These are phyloP conservation scores for Epichloe scottii DNA, from an alignment of 2,329 filamentous ascomycete genomes.

Conservation along the genomic window DNA sequence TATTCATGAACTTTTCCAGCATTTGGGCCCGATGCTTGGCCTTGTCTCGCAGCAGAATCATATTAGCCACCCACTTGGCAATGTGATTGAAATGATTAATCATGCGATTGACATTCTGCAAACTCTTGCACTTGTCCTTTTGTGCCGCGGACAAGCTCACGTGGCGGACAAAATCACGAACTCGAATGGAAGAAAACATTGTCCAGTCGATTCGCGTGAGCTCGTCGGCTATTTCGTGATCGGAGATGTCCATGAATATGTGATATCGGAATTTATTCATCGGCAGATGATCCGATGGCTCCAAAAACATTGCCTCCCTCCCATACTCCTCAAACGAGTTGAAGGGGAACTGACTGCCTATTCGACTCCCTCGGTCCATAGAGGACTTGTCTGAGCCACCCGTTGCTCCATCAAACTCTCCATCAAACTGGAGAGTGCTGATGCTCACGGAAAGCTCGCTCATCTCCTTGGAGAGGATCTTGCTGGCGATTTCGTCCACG, in stretches of 20 bases:
- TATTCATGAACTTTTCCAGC: constrained; percentile 89
- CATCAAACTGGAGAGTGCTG: constrained; percentile 35
- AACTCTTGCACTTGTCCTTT: constrained; percentile 61
- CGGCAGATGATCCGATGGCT: constrained; percentile 54
- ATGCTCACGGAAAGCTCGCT: constrained; percentile 29
- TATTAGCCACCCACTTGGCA: constrained; percentile 69
- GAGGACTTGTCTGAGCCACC: constrained; percentile 32
- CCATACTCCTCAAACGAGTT: constrained; percentile 69
- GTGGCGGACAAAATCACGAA: constrained; percentile 84
- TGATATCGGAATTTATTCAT: constrained; percentile 83
- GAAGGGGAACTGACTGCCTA: constrained; percentile 39
- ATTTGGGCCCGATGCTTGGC: constrained; percentile 86
- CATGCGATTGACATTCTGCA: constrained; percentile 88
- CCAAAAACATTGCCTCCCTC: constrained; percentile 58
- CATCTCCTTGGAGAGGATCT: constrained; percentile 26
- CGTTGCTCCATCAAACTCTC: constrained; percentile 31
- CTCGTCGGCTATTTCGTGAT: constrained; percentile 79
- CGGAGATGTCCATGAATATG: constrained; percentile 73
- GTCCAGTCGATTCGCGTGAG: constrained; percentile 95
- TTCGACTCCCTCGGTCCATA: constrained; percentile 25
- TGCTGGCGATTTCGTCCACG: constrained; percentile 21
- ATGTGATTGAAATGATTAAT: constrained; percentile 85
- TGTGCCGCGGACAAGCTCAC: constrained; percentile 63
- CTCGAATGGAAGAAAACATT: constrained; percentile 90
- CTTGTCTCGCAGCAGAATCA: constrained; percentile 84